Conservation (phyloP, 106 monocot species). For the Dactylorhiza incarnata region DNA sequence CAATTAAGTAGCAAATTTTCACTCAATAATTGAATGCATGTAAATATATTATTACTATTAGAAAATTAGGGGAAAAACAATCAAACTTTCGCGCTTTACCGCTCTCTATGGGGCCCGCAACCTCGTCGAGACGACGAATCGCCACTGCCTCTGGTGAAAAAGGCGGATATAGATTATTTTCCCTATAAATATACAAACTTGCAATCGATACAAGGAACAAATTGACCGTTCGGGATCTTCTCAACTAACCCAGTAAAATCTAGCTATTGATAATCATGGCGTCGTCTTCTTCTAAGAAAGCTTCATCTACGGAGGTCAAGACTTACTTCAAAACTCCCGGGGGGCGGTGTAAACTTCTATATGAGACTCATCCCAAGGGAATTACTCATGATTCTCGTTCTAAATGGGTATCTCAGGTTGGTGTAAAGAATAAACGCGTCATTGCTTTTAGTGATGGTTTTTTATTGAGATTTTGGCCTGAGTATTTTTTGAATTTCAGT, state of each 20-base stretch:
- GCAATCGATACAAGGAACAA: not conserved
- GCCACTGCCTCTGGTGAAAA: no score
- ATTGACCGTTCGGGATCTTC: not conserved
- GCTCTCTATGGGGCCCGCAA: no score
- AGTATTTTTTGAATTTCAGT: constrained; percentile 25
- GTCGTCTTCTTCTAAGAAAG: constrained; percentile 41
- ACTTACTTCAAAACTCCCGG: constrained; percentile 92
- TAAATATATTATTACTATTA: no score
- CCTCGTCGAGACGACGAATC: no score
- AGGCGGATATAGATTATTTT: no score
- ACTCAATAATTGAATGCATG: no score
- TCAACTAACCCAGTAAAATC: constrained; percentile 10
- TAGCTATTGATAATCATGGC: constrained; percentile 24
- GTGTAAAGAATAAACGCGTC: not conserved
- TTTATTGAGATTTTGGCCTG: not conserved
- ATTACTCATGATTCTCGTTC: constrained; percentile 82
- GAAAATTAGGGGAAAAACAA: no score
- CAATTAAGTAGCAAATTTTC: no score
- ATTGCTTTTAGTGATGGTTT: not conserved
- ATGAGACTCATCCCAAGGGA: constrained; percentile 71
- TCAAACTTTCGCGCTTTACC: no score
- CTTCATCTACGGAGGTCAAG: constrained; percentile 48
- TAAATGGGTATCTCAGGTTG: constrained; percentile 77
- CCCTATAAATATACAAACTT: no score
- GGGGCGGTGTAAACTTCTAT: constrained; percentile 85